Evolutionary conservation across 2,329 filamentous ascomycete genomes (phyloP).

Genomic region (Pseudogymnoascus destructans): DNA sequence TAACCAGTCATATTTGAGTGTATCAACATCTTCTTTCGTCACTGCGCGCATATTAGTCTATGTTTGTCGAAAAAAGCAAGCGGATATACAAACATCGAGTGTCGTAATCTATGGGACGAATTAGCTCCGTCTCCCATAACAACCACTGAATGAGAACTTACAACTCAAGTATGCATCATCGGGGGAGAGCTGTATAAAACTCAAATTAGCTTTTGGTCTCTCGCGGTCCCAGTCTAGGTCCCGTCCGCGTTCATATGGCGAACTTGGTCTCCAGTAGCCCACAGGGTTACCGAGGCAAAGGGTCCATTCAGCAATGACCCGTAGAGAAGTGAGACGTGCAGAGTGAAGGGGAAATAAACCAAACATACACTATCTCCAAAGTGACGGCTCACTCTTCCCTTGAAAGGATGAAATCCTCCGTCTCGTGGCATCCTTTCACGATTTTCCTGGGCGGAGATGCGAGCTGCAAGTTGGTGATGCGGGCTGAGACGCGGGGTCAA

Average conservation of each 20-base stretch:
- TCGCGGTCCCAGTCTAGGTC: not conserved
- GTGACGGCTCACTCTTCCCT: conserved; percentile 36
- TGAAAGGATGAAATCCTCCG: conserved; percentile 38
- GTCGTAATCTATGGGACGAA: conserved; percentile 42
- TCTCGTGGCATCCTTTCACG: conserved; percentile 21
- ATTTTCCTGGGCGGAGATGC: not conserved
- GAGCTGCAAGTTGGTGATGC: not conserved
- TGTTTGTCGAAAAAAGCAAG: conserved; percentile 12
- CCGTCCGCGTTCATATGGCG: not conserved
- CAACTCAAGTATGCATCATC: conserved; percentile 60
- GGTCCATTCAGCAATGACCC: not conserved
- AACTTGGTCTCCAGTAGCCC: not conserved
- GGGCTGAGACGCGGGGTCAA: not conserved
- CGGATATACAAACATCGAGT: conserved; percentile 39
- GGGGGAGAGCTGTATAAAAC: conserved; percentile 34
- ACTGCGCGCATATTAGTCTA: conserved; percentile 38
- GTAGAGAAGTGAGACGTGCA: not conserved
- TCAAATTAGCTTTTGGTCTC: not conserved
- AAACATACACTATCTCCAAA: conserved; percentile 36
- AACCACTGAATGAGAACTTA: conserved; percentile 31
- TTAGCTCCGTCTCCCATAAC: not conserved
- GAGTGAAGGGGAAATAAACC: conserved; percentile 3
- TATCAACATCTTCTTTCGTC: conserved; percentile 78
- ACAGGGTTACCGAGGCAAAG: not conserved
- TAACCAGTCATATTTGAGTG: conserved; percentile 84